phyloP scores from a whole-genome alignment of 108 stramenopile species.

The Seminavis robusta region DNA sequence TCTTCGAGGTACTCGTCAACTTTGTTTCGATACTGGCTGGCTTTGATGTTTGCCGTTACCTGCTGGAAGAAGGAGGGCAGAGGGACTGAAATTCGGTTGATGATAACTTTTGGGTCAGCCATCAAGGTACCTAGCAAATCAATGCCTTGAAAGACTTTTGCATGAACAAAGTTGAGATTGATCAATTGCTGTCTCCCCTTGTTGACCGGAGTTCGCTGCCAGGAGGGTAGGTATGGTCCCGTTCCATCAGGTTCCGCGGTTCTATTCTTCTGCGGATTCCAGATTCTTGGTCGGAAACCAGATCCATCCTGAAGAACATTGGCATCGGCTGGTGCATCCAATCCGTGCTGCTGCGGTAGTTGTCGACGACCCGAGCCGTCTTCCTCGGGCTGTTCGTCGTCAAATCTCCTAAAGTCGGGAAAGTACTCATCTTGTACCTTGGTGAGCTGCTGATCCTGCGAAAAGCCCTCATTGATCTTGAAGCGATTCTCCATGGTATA shows the following conservation, averaged over 20 bases:
- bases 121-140: neutral
- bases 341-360: neutral
- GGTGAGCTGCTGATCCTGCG: neutral
- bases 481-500: conserved; percentile 2
- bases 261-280: neutral
- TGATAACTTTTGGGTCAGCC: neutral
- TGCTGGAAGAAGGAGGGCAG: too few species aligned
- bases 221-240: neutral
- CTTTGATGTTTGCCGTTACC: too few species aligned
- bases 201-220: neutral
- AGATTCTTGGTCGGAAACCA: neutral
- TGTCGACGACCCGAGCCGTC: neutral
- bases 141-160: neutral
- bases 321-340: neutral
- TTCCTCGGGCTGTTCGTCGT: neutral
- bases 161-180: neutral
- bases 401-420: too few species aligned
- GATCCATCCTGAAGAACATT: neutral
- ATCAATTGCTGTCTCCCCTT: neutral
- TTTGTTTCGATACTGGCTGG: neutral
- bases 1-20: neutral
- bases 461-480: conserved; percentile 3
- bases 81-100: neutral
- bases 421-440: neutral
- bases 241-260: neutral